Conservation (phyloP, 257 asterid species). For the Misopates orontium region DNA sequence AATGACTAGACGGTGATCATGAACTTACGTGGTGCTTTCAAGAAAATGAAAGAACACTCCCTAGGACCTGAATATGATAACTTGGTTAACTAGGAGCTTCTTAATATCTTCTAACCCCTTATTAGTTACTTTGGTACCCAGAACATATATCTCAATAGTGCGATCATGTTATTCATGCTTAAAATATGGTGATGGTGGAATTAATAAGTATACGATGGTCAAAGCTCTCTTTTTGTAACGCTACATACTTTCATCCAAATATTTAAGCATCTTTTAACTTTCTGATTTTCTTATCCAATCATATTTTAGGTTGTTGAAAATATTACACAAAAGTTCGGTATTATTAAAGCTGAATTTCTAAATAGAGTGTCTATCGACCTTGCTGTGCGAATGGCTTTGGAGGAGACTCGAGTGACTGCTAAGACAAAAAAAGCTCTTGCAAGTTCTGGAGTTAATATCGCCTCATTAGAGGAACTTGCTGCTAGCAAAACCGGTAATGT, state of each 20-base stretch:
- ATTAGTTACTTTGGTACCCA: not conserved
- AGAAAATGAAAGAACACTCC: slow-evolving; percentile 7
- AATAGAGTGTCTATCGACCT: slow-evolving; percentile 79
- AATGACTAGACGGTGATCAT: no score
- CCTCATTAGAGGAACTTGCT: slow-evolving; percentile 75
- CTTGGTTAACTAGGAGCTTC: not conserved
- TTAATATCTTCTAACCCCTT: no score
- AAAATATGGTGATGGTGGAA: slow-evolving; percentile 7
- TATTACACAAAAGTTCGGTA: slow-evolving; percentile 80
- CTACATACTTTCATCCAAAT: slow-evolving; percentile 16
- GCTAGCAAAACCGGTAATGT: slow-evolving; percentile 68
- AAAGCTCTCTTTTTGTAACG: slow-evolving; percentile 17
- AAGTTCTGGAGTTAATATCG: slow-evolving; percentile 75
- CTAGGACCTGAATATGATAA: not conserved
- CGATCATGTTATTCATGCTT: slow-evolving; percentile 1
- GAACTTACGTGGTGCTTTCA: slow-evolving; percentile 4
- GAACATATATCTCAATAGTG: no score
- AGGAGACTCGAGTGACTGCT: slow-evolving; percentile 90
- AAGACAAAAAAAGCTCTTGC: slow-evolving; percentile 90
- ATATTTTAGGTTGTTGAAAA: slow-evolving; percentile 77
- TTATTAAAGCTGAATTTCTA: slow-evolving; percentile 79
- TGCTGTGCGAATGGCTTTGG: slow-evolving; percentile 86
- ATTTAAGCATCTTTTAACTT: slow-evolving; percentile 13
- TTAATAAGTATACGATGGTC: slow-evolving; percentile 12
- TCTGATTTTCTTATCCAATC: slow-evolving; percentile 28